Conservation (phyloP, 371 early-diverging fungal genomes). For the Apophysomyces sp. region DNA sequence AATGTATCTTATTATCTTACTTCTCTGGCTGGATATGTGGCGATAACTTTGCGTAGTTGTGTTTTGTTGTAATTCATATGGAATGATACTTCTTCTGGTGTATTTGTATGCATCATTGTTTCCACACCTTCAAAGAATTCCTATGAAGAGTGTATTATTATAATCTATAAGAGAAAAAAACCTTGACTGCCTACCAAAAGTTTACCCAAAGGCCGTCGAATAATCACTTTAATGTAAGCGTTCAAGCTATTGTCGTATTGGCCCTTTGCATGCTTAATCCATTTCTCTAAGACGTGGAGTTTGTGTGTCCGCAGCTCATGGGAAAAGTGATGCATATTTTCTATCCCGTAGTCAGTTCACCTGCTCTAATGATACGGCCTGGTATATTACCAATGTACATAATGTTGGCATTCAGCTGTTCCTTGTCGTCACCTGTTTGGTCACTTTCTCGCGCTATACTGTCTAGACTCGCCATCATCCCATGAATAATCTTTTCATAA, state of each 20-base stretch:
- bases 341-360: slow-evolving; percentile 31
- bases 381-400: slow-evolving; percentile 70
- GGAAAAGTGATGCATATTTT: slow-evolving; percentile 92
- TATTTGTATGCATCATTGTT: slow-evolving; percentile 69
- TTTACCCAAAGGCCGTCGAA: slow-evolving; percentile 84
- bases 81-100: slow-evolving; percentile 84
- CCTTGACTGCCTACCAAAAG: slow-evolving; percentile 58
- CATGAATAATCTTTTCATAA: slow-evolving; percentile 80
- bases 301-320: slow-evolving; percentile 72
- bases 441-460: slow-evolving; percentile 78
- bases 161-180: too few relatives aligned
- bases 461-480: slow-evolving; percentile 90
- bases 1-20: slow-evolving; percentile 36
- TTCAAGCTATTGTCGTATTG: slow-evolving; percentile 81
- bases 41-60: slow-evolving; percentile 82
- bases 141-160: too few relatives aligned
- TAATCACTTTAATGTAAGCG: slow-evolving; percentile 83
- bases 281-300: slow-evolving; percentile 68
- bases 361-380: neutral
- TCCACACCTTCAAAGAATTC: slow-evolving; percentile 97
- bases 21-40: slow-evolving; percentile 81
- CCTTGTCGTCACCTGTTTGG: slow-evolving; percentile 85
- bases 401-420: slow-evolving; percentile 87
- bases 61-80: slow-evolving; percentile 85
- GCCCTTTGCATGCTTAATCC: slow-evolving; percentile 81